phyloP scores from a whole-genome alignment of 495 filamentous ascomycete genomes.

The Bryoglossum gracile region DNA sequence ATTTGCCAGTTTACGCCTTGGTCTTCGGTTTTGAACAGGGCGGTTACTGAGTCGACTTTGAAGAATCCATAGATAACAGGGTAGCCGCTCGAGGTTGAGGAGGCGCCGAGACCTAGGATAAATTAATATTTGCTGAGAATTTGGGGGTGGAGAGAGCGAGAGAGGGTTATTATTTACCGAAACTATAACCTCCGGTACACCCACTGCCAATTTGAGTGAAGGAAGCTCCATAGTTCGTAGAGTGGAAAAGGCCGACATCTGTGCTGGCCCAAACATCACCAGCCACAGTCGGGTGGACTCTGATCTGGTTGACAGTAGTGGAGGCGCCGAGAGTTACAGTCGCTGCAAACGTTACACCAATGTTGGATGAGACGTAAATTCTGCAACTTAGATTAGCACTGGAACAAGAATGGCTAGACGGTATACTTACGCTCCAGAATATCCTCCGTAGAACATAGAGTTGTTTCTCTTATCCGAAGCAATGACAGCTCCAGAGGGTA shows the following conservation, averaged over 20 bases:
- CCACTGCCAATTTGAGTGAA: constrained; percentile 29
- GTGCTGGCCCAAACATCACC: constrained; percentile 49
- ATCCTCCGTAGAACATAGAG: constrained; percentile 46
- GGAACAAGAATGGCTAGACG: background rate
- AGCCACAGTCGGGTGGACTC: constrained; percentile 38
- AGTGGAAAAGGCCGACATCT: constrained; percentile 45
- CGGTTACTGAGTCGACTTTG: constrained; percentile 12
- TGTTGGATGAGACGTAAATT: constrained; percentile 26
- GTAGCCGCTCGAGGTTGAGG: background rate
- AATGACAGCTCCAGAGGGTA: constrained; percentile 40
- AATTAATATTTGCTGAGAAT: background rate
- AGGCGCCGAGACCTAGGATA: constrained; percentile 7
- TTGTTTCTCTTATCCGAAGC: constrained; percentile 46
- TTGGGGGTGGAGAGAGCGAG: background rate
- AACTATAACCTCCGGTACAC: background rate
- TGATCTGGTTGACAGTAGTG: constrained; percentile 39
- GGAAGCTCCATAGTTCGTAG: constrained; percentile 39
- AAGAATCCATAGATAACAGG: constrained; percentile 13
- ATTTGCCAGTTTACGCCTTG: constrained; percentile 42
- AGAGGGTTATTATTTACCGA: constrained; percentile 6
- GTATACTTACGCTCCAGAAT: constrained; percentile 18
- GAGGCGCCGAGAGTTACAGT: constrained; percentile 30
- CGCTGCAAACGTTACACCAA: constrained; percentile 36
- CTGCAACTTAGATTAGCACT: background rate
- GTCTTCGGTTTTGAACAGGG: constrained; percentile 44